Base-by-base conservation (phyloP, 78 protist genomes). In the Mantamonas sphyraenae region DNA sequence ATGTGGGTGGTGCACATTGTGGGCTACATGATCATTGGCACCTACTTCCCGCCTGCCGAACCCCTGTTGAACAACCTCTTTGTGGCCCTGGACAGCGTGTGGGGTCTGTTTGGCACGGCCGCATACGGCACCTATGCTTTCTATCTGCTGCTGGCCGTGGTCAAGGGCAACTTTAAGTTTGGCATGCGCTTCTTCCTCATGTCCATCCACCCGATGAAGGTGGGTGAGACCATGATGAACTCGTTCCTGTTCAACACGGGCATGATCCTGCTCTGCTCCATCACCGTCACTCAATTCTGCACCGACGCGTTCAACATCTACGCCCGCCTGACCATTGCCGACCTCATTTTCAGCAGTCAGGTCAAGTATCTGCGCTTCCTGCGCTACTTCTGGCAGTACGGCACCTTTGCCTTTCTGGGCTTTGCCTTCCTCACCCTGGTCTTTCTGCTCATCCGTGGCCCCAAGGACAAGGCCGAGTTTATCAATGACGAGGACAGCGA, bases 191-290 rank as follows among this genome's bases (percentile, higher is more conserved):
- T 92, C 26, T 76, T 82, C 74, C 37, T 73, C 30, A 71, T 92
- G 75, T 75, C 90, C 43, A 71, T 92, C 71, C 93, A 92, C 74
- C 90, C 90, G 45, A 86, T 92, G 91, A 73, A 62, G 58, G 56
- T 69, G 34, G 79, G 83, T 28, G 86, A 39, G 30, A 93, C 97
- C 50, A 59, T 83, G 79, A 85, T 90, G 94, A 93, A 88, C 83
- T 89, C 95, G 22, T 77, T 93, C 71, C 64, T 93, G 9, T 93
- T 93, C 85, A 93, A 93, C 67, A 59, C 79, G n/a, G 82, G 80
- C 71, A 43, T 93, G 40, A 71, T 93, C 39, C 53, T 85, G 24
- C 53, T 85, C 31, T 73, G 82, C 50, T 60, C 90, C 53, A 67
- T 92, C 37, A 58, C 91, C n/a, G 74, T 87, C 37, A 38, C 82